Conservation (phyloP, 1,284 basidiomycete genomes). For the Naganishia cerealis region DNA sequence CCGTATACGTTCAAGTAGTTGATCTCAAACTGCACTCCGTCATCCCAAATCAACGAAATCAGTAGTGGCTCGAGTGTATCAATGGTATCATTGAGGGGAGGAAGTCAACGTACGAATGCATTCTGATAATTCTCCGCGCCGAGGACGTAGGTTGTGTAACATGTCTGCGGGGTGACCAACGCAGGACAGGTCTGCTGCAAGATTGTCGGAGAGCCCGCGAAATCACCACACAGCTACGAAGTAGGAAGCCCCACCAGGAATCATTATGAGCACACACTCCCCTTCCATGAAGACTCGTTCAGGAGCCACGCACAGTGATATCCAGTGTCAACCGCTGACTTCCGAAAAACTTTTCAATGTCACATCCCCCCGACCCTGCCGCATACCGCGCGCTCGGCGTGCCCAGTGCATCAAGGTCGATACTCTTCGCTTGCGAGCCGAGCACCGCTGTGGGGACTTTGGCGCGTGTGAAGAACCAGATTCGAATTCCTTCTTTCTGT, state of each 20-base stretch:
- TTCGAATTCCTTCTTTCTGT: conserved; percentile 51
- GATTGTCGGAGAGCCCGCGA: conserved; percentile 53
- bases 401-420: conserved; percentile 68
- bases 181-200: conserved; percentile 59
- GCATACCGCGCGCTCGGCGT: conserved; percentile 68
- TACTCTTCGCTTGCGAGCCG: conserved; percentile 57
- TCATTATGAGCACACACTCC: background rate
- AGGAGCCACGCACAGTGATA: conserved; percentile 13
- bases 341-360: conserved; percentile 63
- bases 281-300: background rate
- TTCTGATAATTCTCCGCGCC: conserved; percentile 47
- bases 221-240: conserved; percentile 66
- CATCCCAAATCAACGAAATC: background rate
- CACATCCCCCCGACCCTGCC: conserved; percentile 59
- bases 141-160: conserved; percentile 65
- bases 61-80: background rate
- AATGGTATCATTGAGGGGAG: background rate
- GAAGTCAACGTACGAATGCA: conserved; percentile 28
- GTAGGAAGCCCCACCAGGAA: conserved; percentile 26
- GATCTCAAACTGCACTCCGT: conserved; percentile 30
- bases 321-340: conserved; percentile 39
- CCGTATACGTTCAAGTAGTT: conserved; percentile 34
- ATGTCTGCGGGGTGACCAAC: conserved; percentile 44
- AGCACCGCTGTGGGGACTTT: conserved; percentile 61
- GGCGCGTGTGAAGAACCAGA: conserved; percentile 73